These are phyloP conservation scores for Penicillium sp. DNA, from an alignment of 2,329 filamentous ascomycete genomes.

Conservation along the genomic window DNA sequence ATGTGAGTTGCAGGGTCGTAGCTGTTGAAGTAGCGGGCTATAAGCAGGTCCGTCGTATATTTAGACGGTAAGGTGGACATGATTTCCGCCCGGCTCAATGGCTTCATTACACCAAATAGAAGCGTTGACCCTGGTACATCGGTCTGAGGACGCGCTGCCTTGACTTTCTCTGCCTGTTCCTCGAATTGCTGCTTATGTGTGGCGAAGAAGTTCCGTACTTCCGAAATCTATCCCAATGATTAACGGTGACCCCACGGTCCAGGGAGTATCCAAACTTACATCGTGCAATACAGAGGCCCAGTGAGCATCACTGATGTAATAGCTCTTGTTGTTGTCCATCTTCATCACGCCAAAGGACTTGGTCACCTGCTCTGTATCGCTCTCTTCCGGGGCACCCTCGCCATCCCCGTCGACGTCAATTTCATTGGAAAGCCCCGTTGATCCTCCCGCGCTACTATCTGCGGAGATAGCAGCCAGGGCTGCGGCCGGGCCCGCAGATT, in stretches of 20 bases:
- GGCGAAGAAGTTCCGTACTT: slow-evolving; percentile 88
- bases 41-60: slow-evolving; percentile 76
- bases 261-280: slow-evolving; percentile 37
- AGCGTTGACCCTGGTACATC: slow-evolving; percentile 67
- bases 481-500: slow-evolving; percentile 57
- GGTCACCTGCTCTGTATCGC: slow-evolving; percentile 68
- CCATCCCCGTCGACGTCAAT: slow-evolving; percentile 53
- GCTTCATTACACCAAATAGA: slow-evolving; percentile 69
- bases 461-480: slow-evolving; percentile 58
- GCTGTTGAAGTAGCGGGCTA: slow-evolving; percentile 88
- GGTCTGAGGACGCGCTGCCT: slow-evolving; percentile 60
- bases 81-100: slow-evolving; percentile 72
- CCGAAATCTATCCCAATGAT: slow-evolving; percentile 62
- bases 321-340: slow-evolving; percentile 73
- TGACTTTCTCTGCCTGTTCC: slow-evolving; percentile 73
- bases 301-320: slow-evolving; percentile 79
- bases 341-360: slow-evolving; percentile 79
- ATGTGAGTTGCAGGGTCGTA: slow-evolving; percentile 66
- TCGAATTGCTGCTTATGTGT: slow-evolving; percentile 87
- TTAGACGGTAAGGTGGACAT: slow-evolving; percentile 77
- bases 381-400: slow-evolving; percentile 60
- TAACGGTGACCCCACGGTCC: not conserved
- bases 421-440: slow-evolving; percentile 37
- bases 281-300: slow-evolving; percentile 78
- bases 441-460: slow-evolving; percentile 40